Conservation (phyloP, 768 basidiomycete genomes). For the Russula olivacea region DNA sequence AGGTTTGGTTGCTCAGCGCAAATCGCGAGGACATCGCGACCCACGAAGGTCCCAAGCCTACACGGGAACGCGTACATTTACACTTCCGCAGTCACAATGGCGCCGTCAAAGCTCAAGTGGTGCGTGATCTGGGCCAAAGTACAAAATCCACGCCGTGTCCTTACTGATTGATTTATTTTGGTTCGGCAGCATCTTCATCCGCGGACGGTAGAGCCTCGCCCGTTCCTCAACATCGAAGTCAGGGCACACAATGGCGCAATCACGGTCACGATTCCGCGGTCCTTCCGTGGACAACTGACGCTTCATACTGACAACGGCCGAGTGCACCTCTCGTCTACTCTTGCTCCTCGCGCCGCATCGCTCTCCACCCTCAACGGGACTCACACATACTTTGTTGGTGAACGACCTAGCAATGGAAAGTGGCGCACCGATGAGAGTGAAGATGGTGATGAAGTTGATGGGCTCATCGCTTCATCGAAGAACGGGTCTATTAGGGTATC, state of each 20-base stretch:
- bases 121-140: neutral
- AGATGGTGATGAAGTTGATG: slow-evolving; percentile 21
- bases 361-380: slow-evolving; percentile 14
- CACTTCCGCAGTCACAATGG: slow-evolving; percentile 10
- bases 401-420: slow-evolving; percentile 11
- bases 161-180: neutral
- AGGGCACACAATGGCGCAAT: slow-evolving; percentile 7
- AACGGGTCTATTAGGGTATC: slow-evolving; percentile 17
- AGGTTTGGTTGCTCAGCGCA: slow-evolving; percentile 15
- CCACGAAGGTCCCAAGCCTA: neutral
- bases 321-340: slow-evolving; percentile 10
- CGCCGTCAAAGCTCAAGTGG: slow-evolving; percentile 10
- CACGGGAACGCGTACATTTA: slow-evolving; percentile 1
- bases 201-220: slow-evolving; percentile 11
- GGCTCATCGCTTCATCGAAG: slow-evolving; percentile 8
- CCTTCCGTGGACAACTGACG: slow-evolving; percentile 21
- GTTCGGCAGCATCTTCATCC: slow-evolving; percentile 13
- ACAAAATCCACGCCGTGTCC: neutral
- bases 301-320: slow-evolving; percentile 16
- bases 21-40: neutral
- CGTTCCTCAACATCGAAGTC: slow-evolving; percentile 18
- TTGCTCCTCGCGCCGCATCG: slow-evolving; percentile 2
- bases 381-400: slow-evolving; percentile 19
- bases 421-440: slow-evolving; percentile 11
- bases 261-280: slow-evolving; percentile 16